Evolutionary conservation across 176 grass and related monocot species (phyloP).

Genomic region (Aegilops bicornis): DNA sequence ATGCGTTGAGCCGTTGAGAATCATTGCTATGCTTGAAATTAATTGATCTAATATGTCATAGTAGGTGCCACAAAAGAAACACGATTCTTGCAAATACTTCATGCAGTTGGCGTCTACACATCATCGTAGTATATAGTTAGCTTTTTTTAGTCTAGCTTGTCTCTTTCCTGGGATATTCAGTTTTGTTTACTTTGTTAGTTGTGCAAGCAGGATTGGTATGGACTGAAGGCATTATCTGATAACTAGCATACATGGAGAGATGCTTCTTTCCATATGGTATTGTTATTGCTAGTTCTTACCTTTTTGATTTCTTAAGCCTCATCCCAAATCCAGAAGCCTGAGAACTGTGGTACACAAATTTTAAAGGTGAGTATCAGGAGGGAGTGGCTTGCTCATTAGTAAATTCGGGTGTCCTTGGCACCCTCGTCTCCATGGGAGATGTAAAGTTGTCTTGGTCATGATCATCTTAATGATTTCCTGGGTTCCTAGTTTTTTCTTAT

Average conservation of each 20-base stretch:
- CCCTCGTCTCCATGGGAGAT: constrained; percentile 66
- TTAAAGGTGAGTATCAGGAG: constrained; percentile 84
- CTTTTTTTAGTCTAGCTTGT: neutral
- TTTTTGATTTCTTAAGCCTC: neutral
- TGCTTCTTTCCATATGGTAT: constrained; percentile 8
- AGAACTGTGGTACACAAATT: constrained; percentile 59
- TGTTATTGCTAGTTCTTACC: neutral
- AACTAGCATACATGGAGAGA: neutral
- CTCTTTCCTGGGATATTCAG: neutral
- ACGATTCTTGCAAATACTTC: neutral
- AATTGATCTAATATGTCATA: constrained; percentile 9
- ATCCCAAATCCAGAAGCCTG: constrained; percentile 59
- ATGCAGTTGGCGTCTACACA: neutral
- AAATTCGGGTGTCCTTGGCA: constrained; percentile 62
- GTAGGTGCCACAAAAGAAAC: constrained; percentile 1
- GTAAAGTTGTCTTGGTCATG: constrained; percentile 85
- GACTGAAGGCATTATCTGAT: constrained; percentile 5
- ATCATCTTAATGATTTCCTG: constrained; percentile 89
- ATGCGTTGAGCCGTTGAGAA: neutral
- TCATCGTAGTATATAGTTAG: neutral
- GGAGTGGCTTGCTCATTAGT: constrained; percentile 78
- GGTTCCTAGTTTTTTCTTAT: neutral
- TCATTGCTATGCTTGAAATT: neutral
- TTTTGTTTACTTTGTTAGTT: constrained; percentile 13
- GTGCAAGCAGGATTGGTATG: constrained; percentile 17